A percentile compares a stretch with the other conserved stretches of the same genome.
Evolutionary conservation across 306 rosid genomes (phyloP).

Genomic region (Vigna hirtella): DNA sequence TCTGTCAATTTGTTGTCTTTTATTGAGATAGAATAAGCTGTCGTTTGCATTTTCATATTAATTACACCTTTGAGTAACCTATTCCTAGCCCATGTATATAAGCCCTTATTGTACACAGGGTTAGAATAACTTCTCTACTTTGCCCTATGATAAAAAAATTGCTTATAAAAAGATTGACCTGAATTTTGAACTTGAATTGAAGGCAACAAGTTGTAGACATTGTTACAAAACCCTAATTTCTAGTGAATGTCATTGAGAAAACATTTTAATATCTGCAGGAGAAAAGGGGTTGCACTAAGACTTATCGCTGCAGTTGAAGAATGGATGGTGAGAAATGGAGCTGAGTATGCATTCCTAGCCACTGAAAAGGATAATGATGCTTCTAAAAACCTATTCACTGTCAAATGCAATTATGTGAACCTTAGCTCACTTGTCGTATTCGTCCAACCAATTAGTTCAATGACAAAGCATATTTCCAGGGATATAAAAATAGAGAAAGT

Average conservation of each 20-base stretch:
- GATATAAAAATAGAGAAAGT: constrained; percentile 43
- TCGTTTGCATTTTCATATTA: too few relatives aligned
- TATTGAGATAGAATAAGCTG: too few relatives aligned
- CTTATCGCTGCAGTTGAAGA: constrained; percentile 21
- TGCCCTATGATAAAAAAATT: too few relatives aligned
- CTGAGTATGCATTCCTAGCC: constrained; percentile 18
- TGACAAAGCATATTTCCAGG: constrained; percentile 1
- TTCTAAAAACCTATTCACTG: constrained; percentile 12
- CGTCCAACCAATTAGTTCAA: constrained; percentile 21
- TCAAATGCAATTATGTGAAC: constrained; percentile 27
- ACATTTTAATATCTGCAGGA: constrained; percentile 1
- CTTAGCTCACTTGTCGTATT: constrained; percentile 16
- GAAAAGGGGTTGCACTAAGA: constrained; percentile 27
- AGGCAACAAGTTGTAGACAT: background rate
- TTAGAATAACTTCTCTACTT: too few relatives aligned
- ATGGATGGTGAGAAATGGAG: constrained; percentile 36
- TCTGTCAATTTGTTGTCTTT: too few relatives aligned
- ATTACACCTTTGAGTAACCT: too few relatives aligned
- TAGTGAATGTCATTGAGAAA: background rate
- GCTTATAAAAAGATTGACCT: background rate
- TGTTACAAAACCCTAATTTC: constrained; percentile 1
- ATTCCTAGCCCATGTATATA: too few relatives aligned
- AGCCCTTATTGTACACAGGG: too few relatives aligned
- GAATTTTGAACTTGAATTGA: background rate
- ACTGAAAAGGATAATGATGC: constrained; percentile 18